Base-by-base conservation (phyloP, 2,329 filamentous ascomycete species). In the Fusarium marasasianum region DNA sequence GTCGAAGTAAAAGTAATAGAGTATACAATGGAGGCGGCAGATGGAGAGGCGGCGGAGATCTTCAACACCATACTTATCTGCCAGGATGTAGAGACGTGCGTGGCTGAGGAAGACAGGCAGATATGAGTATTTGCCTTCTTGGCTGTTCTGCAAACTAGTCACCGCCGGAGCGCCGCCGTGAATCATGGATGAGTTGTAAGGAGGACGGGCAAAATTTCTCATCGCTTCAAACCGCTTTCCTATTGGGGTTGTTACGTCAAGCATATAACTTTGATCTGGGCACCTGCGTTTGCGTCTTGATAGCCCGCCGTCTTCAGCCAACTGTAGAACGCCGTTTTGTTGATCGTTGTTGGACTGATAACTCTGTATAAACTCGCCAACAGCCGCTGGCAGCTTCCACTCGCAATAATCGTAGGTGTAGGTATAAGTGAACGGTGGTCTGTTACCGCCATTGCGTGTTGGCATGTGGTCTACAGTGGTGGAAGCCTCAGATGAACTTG, bases 21-120 rank as follows among this genome's bases (percentile, higher is more conserved):
- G 71, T 22, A 67, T n/a, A 13, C 31, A 11, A 56, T 78, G 74
- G 12, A 79, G 76, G 15, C 77, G 74, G 48, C 41, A 47, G 13
- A 77, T 63, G 15, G 71, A 57, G 13, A 78, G 48, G 3, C 22
- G 47, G 44, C 72, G 63, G 41, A 79, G 73, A 10, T 54, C 29
- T 22, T 73, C 47, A 33, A 79, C 50, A 24, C 44, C 69, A 60
- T 77, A 79, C 40, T 76, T 79, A 43, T 77, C 74, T n/a, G 77
- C 77, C 40, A 79, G 64, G 43, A 77, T 55, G 66, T 79, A 79
- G 11, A 79, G 71, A 8, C 69, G 69, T 10, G 69, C 69, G 56
- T 79, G 77, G 47, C 70, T 64, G 53, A 73, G 71, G 59, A 79
- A 76, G 58, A 77, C 63, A 33, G 62, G 58, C 7, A 41, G 40